A percentile compares a stretch with the other conserved stretches of the same genome.
Conservation (phyloP, 257 asterid genomes). For the Lycium ferocissimum region DNA sequence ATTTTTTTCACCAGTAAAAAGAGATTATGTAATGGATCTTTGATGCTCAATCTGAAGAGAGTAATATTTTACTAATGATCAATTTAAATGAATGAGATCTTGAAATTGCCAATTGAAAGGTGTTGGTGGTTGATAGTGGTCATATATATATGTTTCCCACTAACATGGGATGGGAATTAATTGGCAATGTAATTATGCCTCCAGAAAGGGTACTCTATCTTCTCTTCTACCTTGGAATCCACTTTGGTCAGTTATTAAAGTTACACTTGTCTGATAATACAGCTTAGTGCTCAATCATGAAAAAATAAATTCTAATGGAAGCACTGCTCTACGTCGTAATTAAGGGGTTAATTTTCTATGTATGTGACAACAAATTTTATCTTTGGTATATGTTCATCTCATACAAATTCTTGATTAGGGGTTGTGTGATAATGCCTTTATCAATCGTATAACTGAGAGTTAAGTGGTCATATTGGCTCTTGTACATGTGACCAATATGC, state of each 20-base stretch:
- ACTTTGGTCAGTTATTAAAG: constrained; percentile 26
- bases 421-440: constrained; percentile 40
- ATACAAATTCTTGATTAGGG: constrained; percentile 20
- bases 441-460: constrained; percentile 56
- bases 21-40: neutral
- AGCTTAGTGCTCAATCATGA: neutral
- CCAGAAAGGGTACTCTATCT: constrained; percentile 32
- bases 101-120: constrained; percentile 8
- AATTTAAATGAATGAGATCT: neutral
- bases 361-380: neutral
- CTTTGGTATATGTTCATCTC: neutral
- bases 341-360: neutral
- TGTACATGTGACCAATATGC: constrained; percentile 57
- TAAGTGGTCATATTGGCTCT: constrained; percentile 48
- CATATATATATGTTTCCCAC: constrained; percentile 13
- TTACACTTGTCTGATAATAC: constrained; percentile 24
- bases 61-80: neutral
- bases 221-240: neutral
- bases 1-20: neutral
- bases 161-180: constrained; percentile 18
- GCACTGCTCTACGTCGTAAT: neutral
- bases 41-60: neutral
- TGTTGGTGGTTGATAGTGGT: neutral
- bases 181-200: constrained; percentile 34
- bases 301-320: neutral